Evolutionary conservation across 192 early-diverging fungal species (phyloP).

Genomic region (Linderina pennispora): DNA sequence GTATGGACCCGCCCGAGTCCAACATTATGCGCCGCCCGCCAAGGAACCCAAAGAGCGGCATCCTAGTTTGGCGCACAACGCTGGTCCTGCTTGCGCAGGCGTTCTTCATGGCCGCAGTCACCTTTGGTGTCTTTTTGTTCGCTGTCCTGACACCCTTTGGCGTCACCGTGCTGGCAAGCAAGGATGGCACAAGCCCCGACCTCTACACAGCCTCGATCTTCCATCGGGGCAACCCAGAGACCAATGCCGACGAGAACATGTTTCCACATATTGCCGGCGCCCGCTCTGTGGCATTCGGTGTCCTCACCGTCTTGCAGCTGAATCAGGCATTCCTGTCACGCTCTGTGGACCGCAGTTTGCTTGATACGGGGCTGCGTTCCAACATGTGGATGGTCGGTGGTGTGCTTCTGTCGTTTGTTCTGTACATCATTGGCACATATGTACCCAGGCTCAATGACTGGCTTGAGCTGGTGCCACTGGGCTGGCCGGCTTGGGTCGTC

Average conservation of each 20-base stretch:
- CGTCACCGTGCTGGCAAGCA: constrained; percentile 89
- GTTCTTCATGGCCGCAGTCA: constrained; percentile 56
- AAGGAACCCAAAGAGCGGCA: constrained; percentile 75
- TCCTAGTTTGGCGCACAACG: constrained; percentile 68
- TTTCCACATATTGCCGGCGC: constrained; percentile 79
- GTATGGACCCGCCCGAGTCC: constrained; percentile 95
- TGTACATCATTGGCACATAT: constrained; percentile 87
- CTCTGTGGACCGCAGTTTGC: constrained; percentile 90
- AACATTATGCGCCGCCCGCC: constrained; percentile 94
- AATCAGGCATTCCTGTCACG: constrained; percentile 97
- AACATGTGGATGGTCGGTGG: constrained; percentile 85
- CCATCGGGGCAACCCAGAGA: constrained; percentile 74
- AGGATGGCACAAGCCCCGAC: constrained; percentile 99
- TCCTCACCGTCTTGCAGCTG: constrained; percentile 98
- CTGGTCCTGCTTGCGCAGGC: constrained; percentile 69
- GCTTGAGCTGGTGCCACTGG: constrained; percentile 51
- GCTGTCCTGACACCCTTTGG: constrained; percentile 89
- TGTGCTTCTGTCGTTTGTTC: constrained; percentile 79
- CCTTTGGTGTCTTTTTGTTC: constrained; percentile 89
- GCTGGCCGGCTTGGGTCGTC: constrained; percentile 58
- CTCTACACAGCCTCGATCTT: constrained; percentile 92
- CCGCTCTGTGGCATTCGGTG: constrained; percentile 90
- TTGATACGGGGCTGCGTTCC: constrained; percentile 85
- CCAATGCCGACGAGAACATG: constrained; percentile 75
- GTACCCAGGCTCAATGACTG: constrained; percentile 58